Conservation (phyloP, 2,329 filamentous ascomycete genomes). For the Pestalotiopsis sp. region DNA sequence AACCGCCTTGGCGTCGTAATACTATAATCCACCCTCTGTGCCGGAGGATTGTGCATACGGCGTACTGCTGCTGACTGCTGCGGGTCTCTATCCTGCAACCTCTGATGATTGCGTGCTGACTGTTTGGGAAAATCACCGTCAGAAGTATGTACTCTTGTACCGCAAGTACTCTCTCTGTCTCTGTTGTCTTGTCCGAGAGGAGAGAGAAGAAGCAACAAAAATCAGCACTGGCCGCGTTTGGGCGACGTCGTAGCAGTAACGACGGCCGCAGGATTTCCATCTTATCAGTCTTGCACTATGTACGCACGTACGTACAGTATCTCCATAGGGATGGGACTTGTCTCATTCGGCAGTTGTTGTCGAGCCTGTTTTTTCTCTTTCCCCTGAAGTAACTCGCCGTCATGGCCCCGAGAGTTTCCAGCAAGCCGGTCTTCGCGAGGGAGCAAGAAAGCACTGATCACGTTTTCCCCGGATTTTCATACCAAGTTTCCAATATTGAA, state of each 20-base stretch:
- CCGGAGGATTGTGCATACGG: conserved; percentile 4
- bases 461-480: conserved; percentile 7
- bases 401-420: neutral
- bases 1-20: neutral
- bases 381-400: neutral
- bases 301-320: neutral
- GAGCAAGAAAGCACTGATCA: neutral
- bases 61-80: neutral
- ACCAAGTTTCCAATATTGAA: conserved; percentile 10
- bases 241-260: neutral
- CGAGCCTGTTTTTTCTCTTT: neutral
- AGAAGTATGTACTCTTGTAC: conserved; percentile 3
- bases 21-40: neutral
- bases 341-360: neutral
- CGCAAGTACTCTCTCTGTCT: neutral
- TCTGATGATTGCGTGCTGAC: conserved; percentile 6
- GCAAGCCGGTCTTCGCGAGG: neutral
- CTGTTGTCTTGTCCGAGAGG: neutral
- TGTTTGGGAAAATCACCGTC: neutral
- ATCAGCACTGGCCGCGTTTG: neutral
- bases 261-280: neutral
- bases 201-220: neutral
- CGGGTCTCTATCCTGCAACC: neutral
- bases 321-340: neutral
- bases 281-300: neutral